These are phyloP conservation scores for Rhynchospora pubera DNA, from an alignment of 176 grass and related monocot genomes.

Conservation along the genomic window DNA sequence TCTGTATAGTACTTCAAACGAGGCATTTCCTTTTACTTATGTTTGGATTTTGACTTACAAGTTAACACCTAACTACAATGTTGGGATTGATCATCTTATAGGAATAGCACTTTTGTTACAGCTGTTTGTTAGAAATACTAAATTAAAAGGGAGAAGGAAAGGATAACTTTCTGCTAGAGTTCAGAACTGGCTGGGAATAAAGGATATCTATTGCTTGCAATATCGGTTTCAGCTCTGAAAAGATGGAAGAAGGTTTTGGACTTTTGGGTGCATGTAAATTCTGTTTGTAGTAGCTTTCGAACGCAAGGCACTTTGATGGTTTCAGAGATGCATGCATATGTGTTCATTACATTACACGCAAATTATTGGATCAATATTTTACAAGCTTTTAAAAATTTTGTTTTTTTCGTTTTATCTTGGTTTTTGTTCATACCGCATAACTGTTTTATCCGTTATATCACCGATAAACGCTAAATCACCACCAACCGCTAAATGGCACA, in stretches of 20 bases:
- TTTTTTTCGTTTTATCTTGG: too few species aligned
- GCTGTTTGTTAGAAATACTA: background rate
- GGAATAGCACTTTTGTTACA: background rate
- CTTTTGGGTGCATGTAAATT: background rate
- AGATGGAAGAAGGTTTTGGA: background rate
- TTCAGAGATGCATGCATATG: background rate
- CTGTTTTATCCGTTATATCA: too few species aligned
- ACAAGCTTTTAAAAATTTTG: too few species aligned
- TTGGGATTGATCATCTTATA: conserved; percentile 13
- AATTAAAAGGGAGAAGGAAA: conserved; percentile 27
- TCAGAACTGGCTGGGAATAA: conserved; percentile 6
- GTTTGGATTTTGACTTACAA: background rate
- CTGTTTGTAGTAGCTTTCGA: background rate
- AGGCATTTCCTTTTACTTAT: conserved; percentile 25
- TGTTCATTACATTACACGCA: background rate
- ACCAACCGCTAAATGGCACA: too few species aligned
- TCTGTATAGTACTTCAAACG: conserved; percentile 24
- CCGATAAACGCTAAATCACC: too few species aligned
- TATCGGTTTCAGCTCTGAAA: background rate
- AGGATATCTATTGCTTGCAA: background rate
- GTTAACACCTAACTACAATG: background rate
- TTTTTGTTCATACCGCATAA: too few species aligned
- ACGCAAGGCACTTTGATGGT: background rate
- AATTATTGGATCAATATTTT: background rate
- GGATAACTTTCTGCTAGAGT: conserved; percentile 43